Evolutionary conservation across 805 yeast genomes (phyloP).

Genomic region (Clavispora carvajalis): DNA sequence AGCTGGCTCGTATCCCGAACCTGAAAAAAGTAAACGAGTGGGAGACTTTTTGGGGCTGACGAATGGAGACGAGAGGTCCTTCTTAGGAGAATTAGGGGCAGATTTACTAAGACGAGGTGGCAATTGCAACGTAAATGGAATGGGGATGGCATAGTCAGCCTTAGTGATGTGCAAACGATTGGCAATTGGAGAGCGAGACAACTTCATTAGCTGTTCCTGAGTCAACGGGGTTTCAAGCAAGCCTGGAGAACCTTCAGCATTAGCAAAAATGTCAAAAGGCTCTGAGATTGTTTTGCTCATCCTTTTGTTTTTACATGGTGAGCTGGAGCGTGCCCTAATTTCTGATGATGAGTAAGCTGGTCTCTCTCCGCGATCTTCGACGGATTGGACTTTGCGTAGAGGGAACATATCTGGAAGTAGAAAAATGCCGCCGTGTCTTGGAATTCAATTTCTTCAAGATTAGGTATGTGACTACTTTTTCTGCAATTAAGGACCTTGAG

Average conservation of each 20-base stretch:
- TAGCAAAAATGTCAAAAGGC: neutral
- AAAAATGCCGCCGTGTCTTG: too few relatives aligned
- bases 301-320: neutral
- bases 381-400: constrained; percentile 10
- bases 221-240: constrained; percentile 14
- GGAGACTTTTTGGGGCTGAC: constrained; percentile 5
- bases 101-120: constrained; percentile 34
- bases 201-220: constrained; percentile 19
- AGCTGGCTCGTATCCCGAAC: constrained; percentile 32
- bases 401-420: neutral
- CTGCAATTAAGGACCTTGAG: neutral
- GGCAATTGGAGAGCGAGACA: constrained; percentile 33
- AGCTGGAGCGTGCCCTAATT: neutral
- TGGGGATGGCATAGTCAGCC: constrained; percentile 32
- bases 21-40: constrained; percentile 27
- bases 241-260: neutral
- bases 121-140: constrained; percentile 36
- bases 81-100: constrained; percentile 3
- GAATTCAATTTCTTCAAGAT: too few relatives aligned
- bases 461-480: too few relatives aligned
- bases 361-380: constrained; percentile 5
- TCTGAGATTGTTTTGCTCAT: neutral
- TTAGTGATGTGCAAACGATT: constrained; percentile 30
- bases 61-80: neutral
- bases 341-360: neutral